A percentile compares a stretch with the other conserved stretches of the same genome.
phyloP scores from a whole-genome alignment of 441 rosid genomes.

The Metrosideros polymorpha region DNA sequence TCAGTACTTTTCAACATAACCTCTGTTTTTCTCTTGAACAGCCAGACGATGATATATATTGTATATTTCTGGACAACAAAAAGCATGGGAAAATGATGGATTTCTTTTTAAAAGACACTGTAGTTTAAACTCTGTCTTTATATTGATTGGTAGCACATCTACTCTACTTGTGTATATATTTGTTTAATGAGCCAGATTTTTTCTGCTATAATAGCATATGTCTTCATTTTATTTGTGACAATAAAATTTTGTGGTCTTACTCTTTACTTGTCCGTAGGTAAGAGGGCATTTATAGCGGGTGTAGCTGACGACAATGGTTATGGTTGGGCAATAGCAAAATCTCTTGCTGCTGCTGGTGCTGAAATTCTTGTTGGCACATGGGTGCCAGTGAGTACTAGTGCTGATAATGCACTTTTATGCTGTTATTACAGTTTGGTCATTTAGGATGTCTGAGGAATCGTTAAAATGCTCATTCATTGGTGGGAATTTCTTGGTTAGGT shows the following conservation, averaged over 20 bases:
- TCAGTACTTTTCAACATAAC: neutral
- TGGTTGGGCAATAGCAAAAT: slow-evolving; percentile 1
- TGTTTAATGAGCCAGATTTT: neutral
- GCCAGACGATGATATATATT: neutral
- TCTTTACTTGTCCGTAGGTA: neutral
- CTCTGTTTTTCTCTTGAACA: neutral
- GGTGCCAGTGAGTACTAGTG: neutral
- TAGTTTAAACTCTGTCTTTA: neutral
- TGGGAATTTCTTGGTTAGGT: neutral
- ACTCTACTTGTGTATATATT: neutral
- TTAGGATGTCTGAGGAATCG: neutral
- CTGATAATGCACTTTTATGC: neutral
- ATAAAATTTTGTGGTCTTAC: neutral
- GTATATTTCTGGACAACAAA: neutral
- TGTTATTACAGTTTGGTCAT: neutral
- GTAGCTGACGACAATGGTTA: slow-evolving; percentile 2
- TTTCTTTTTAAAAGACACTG: neutral
- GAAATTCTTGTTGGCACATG: neutral
- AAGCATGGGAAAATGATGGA: neutral
- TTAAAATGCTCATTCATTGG: neutral
- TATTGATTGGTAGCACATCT: neutral
- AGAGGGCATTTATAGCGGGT: slow-evolving; percentile 6
- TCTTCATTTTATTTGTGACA: neutral
- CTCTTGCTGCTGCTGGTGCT: slow-evolving; percentile 2
- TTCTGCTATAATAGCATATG: neutral